phyloP scores from a whole-genome alignment of 352 stramenopile genomes.

The Saprolegnia diclina region DNA sequence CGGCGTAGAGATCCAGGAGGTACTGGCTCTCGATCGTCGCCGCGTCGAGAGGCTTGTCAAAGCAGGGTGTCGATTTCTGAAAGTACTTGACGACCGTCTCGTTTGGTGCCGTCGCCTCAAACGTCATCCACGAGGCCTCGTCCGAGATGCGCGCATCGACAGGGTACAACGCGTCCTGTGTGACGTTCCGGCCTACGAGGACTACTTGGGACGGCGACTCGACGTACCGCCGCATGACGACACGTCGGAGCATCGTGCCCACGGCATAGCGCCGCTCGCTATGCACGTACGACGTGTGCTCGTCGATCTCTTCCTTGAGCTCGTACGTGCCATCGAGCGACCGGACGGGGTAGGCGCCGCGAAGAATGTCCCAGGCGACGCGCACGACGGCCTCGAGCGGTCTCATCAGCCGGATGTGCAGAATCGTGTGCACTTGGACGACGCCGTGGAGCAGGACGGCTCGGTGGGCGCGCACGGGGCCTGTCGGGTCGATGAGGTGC shows the following conservation, averaged over 20 bases:
- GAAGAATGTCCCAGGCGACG: slow-evolving; percentile 1
- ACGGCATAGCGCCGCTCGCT: not conserved
- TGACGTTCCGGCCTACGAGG: not conserved
- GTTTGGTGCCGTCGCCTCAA: not conserved
- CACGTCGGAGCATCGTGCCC: not conserved
- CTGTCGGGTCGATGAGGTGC: not conserved
- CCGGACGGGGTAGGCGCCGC: not conserved
- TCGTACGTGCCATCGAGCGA: not conserved
- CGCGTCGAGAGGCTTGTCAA: not conserved
- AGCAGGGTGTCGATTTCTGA: not conserved
- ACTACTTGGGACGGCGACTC: not conserved
- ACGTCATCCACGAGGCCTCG: not conserved
- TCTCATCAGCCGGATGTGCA: not conserved
- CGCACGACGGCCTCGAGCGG: not conserved
- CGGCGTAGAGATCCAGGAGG: not conserved
- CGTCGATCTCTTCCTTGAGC: slow-evolving; percentile 4
- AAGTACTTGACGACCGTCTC: not conserved
- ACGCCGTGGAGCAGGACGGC: not conserved
- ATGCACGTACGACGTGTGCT: slow-evolving; percentile 4
- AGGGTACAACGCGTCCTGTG: not conserved
- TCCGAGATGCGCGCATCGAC: not conserved
- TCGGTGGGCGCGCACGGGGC: not conserved
- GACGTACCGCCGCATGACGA: not conserved
- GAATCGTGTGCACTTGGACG: not conserved
- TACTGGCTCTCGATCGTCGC: not conserved